These are phyloP conservation scores for Lotus japonicus DNA, from an alignment of 306 rosid genomes.

Conservation along the genomic window DNA sequence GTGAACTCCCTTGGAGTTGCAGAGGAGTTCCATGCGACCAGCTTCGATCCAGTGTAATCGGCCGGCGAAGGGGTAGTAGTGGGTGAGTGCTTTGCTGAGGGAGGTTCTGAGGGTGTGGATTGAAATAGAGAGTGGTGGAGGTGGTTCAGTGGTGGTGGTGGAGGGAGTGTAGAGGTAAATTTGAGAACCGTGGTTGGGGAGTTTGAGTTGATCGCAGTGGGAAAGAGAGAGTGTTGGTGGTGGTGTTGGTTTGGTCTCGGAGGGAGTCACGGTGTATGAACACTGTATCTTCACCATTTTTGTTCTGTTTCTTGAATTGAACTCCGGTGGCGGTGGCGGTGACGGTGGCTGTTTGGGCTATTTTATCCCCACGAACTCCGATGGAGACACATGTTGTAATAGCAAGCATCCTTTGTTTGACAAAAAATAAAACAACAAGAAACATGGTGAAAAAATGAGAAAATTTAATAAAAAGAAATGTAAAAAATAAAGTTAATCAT, in stretches of 20 bases:
- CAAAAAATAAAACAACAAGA: too few species aligned
- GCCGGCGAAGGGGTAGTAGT: constrained; percentile 25
- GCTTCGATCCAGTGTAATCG: not conserved
- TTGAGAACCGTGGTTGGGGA: constrained; percentile 1
- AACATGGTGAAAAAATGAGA: too few species aligned
- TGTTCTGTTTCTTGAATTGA: too few species aligned
- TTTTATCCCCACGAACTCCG: too few species aligned
- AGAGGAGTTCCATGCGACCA: constrained; percentile 11
- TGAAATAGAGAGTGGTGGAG: not conserved
- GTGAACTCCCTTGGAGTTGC: constrained; percentile 18
- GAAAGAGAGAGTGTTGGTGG: constrained; percentile 7
- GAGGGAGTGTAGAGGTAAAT: constrained; percentile 12
- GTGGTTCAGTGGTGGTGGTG: not conserved
- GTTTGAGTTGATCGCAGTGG: constrained; percentile 32
- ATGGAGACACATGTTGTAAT: too few species aligned
- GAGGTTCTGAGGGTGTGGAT: constrained; percentile 7
- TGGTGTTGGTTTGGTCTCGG: constrained; percentile 6
- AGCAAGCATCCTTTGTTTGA: too few species aligned
- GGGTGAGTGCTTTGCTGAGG: constrained; percentile 14
- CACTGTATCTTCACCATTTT: not conserved
- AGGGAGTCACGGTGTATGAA: constrained; percentile 5
- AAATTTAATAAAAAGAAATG: too few species aligned
- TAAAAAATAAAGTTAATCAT: too few species aligned
- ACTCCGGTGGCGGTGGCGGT: too few species aligned
- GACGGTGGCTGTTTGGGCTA: too few species aligned